Conservation (phyloP, 2,329 filamentous ascomycete species). For the Chalara sp. region DNA sequence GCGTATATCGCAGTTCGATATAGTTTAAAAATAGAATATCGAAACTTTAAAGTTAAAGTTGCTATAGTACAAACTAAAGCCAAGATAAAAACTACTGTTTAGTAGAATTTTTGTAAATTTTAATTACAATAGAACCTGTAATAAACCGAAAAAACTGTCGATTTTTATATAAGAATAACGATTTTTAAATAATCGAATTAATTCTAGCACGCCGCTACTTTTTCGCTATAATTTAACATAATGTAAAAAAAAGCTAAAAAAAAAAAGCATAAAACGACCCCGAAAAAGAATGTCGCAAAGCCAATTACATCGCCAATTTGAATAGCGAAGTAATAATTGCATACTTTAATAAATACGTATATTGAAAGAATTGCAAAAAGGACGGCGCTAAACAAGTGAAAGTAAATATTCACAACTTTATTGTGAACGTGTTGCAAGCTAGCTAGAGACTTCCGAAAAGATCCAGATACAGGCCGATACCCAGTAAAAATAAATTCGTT, state of each 20-base stretch:
- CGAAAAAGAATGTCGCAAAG: constrained; percentile 32
- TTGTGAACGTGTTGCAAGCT: constrained; percentile 6
- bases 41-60: constrained; percentile 15
- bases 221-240: constrained; percentile 31
- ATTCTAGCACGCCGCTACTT: constrained; percentile 27
- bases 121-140: constrained; percentile 35
- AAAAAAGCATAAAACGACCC: constrained; percentile 31
- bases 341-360: constrained; percentile 22
- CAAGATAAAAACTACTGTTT: constrained; percentile 30
- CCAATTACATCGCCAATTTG: constrained; percentile 28
- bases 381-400: constrained; percentile 38
- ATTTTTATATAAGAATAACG: constrained; percentile 31
- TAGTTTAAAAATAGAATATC: constrained; percentile 10
- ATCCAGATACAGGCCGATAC: constrained; percentile 5
- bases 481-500: constrained; percentile 6
- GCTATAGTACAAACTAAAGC: constrained; percentile 28
- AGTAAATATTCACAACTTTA: constrained; percentile 28
- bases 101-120: constrained; percentile 27
- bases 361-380: constrained; percentile 24
- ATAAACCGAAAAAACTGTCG: constrained; percentile 34
- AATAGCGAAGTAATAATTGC: constrained; percentile 27
- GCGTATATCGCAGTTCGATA: constrained; percentile 19
- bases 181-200: constrained; percentile 33
- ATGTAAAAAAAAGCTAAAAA: constrained; percentile 31
- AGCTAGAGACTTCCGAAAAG: constrained; percentile 1